Evolutionary conservation across 345 rosid genomes (phyloP).

Genomic region (Syzygium oleosum): DNA sequence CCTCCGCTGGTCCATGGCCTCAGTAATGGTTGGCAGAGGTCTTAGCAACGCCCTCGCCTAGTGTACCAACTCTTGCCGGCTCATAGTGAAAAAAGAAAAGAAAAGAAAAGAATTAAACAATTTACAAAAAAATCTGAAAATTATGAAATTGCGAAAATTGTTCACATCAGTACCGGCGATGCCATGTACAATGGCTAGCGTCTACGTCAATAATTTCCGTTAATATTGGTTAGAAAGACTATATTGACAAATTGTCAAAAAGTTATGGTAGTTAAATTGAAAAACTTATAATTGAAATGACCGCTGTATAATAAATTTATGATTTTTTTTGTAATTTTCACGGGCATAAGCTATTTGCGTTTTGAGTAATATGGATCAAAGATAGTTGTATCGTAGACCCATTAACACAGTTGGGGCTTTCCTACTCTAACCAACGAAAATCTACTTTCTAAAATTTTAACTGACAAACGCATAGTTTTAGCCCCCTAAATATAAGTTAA

Average conservation of each 20-base stretch:
- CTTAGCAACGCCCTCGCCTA: no score
- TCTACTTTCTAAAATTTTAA: background rate
- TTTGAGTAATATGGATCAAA: background rate
- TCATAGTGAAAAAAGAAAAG: background rate
- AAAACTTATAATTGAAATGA: background rate
- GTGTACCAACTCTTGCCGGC: no score
- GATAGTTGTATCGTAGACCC: background rate
- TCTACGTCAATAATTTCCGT: fast-evolving
- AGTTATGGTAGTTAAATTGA: fast-evolving
- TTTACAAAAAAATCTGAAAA: background rate
- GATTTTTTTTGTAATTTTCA: background rate
- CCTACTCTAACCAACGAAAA: background rate
- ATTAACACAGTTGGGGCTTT: background rate
- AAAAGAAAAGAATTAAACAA: background rate
- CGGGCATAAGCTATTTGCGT: fast-evolving
- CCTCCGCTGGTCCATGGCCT: fast-evolving
- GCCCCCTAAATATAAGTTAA: background rate
- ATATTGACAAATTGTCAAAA: background rate
- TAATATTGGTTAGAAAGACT: background rate
- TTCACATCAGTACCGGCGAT: background rate
- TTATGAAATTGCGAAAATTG: background rate
- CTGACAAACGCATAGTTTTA: background rate
- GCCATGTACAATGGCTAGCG: fast-evolving
- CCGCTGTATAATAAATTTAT: fast-evolving
- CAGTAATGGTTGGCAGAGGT: background rate